Evolutionary conservation across 306 rosid genomes (phyloP).

Genomic region (Hippophae tibetana): DNA sequence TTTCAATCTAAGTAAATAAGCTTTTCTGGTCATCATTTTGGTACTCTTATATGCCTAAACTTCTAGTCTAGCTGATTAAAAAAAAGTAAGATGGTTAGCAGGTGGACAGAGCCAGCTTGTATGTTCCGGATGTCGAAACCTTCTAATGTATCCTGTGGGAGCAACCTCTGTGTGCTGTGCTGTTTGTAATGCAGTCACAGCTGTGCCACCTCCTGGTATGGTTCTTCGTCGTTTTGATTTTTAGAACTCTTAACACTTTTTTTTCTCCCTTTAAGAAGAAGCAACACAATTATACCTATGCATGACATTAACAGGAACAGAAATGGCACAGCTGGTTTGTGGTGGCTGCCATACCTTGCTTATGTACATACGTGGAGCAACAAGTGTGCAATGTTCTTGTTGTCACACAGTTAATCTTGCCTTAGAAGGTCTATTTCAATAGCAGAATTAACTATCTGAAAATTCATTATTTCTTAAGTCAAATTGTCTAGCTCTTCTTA

Average conservation of each 20-base stretch:
- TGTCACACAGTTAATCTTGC: constrained; percentile 97
- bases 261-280: background rate
- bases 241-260: background rate
- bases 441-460: constrained; percentile 3
- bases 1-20: too few relatives aligned
- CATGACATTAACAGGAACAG: constrained; percentile 54
- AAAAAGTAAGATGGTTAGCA: constrained; percentile 20
- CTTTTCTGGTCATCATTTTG: constrained; percentile 1
- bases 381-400: constrained; percentile 97
- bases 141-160: constrained; percentile 81
- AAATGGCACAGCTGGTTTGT: constrained; percentile 98
- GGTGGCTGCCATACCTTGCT: constrained; percentile 97
- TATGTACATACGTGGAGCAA: constrained; percentile 93
- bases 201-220: constrained; percentile 94
- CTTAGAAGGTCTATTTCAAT: constrained; percentile 55
- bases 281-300: background rate
- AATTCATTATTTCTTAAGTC: background rate
- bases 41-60: background rate
- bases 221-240: constrained; percentile 7
- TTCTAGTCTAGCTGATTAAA: constrained; percentile 2
- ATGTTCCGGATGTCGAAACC: constrained; percentile 95
- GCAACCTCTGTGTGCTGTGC: constrained; percentile 98
- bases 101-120: constrained; percentile 94
- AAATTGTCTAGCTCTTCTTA: background rate
- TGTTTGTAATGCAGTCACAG: constrained; percentile 94